Evolutionary conservation across 345 rosid species (phyloP), one percentile per base, ranked within the genome.

Genomic region (Erodium maritimum): DNA sequence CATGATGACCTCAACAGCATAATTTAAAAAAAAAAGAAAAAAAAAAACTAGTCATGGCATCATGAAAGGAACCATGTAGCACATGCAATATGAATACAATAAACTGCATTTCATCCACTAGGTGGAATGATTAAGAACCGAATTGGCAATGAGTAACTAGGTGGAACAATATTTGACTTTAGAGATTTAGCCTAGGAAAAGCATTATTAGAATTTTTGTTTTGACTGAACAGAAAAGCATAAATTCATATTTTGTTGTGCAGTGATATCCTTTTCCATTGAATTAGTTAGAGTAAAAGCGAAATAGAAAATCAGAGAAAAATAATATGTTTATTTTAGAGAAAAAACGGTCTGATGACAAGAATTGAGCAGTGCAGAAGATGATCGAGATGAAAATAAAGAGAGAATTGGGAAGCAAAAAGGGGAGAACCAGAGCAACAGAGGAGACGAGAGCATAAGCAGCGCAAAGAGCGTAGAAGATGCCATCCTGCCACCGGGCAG

Each of bases 401-500:
- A n/a, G n/a, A n/a, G n/a, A n/a, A n/a, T n/a, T n/a, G n/a, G n/a
- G n/a, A n/a, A n/a, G n/a, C n/a, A n/a, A n/a, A n/a, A n/a, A n/a
- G n/a, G n/a, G n/a, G n/a, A n/a, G 34, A n/a, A 89, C 97, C 72
- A 90, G 76, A 80, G 97, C 95, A 52, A 90, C 74, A 45, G 75
- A 52, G 46, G 99, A 93, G 57, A 93, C 99, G 23, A 93, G 86
- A 33, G 95, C 91, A 66, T 88, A 93, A 74, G 94, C 82, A 23
- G 80, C 99, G 58, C 91, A 89, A 18, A 93, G 97, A 65, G 91
- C 55, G 69, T 76, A 93, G 66, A 82, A 93, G 69, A 93, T 80
- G 72, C 95, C 96, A 65, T 93, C 91, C 65, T 93, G 99, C 97
- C 97, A 93, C 53, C 63, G 74, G 68, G 76, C 55, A 17, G 96